Evolutionary conservation across 495 filamentous ascomycete species (phyloP).

Genomic region (Terfezia claveryi): DNA sequence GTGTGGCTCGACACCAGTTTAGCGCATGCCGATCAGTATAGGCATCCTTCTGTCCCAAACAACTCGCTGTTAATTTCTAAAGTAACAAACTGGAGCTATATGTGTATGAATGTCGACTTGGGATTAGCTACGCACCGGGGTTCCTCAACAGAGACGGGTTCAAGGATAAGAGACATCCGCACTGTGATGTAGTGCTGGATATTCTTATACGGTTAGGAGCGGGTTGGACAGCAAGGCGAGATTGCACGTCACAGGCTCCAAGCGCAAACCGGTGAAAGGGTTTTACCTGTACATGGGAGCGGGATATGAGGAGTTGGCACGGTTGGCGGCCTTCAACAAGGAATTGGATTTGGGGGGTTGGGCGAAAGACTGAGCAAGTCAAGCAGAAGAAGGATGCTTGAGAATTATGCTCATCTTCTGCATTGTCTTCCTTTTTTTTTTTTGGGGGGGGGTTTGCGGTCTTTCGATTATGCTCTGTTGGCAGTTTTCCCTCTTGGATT

Average conservation of each 20-base stretch:
- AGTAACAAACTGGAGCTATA: neutral
- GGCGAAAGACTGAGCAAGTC: no score
- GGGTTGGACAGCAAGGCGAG: neutral
- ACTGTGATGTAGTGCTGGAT: neutral
- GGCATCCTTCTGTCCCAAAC: neutral
- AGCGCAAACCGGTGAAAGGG: neutral
- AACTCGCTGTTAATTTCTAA: neutral
- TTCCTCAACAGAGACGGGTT: neutral
- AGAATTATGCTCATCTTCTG: no score
- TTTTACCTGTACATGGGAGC: neutral
- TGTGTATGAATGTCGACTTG: neutral
- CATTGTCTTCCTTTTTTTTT: no score
- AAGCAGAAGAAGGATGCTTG: no score
- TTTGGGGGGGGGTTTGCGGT: no score
- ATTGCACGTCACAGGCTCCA: neutral
- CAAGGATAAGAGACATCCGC: neutral
- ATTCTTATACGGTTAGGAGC: neutral
- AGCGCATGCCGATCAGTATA: conserved; percentile 2
- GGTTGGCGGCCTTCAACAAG: no score
- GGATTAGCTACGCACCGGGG: neutral
- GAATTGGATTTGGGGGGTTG: no score
- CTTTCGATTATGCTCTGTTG: no score
- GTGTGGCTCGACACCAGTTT: conserved; percentile 9
- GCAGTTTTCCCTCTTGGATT: no score
- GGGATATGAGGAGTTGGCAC: no score